Evolutionary conservation across 2,329 filamentous ascomycete genomes (phyloP).

Genomic region (Mycosphaerella sp.): DNA sequence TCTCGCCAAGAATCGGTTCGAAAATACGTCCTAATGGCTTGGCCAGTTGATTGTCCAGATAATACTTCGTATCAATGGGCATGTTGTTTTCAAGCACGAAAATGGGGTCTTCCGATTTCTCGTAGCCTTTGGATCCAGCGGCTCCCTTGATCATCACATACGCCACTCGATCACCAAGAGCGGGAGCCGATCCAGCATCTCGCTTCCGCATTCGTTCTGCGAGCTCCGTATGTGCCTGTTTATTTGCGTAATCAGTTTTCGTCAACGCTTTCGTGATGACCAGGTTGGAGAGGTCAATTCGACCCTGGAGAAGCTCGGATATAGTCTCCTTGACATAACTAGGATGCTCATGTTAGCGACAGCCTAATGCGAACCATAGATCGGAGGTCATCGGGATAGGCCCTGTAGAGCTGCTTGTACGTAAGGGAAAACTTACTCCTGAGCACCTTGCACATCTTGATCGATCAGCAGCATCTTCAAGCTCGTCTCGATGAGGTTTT

Average conservation of each 20-base stretch:
- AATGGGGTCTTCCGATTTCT: conserved; percentile 94
- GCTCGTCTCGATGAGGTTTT: conserved; percentile 96
- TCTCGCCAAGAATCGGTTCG: conserved; percentile 93
- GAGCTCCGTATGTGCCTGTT: conserved; percentile 93
- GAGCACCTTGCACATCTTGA: conserved; percentile 78
- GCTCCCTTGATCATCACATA: conserved; percentile 97
- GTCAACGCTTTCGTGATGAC: conserved; percentile 97
- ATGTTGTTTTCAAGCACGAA: conserved; percentile 97
- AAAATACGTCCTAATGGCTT: conserved; percentile 95
- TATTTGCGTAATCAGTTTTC: conserved; percentile 81
- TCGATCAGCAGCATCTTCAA: conserved; percentile 94
- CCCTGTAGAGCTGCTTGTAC: not conserved
- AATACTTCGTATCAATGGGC: conserved; percentile 97
- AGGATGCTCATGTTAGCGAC: conserved; percentile 36
- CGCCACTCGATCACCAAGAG: conserved; percentile 88
- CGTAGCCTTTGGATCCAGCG: conserved; percentile 86
- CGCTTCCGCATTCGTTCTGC: conserved; percentile 96
- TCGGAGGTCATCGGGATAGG: conserved; percentile 13
- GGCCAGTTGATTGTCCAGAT: conserved; percentile 94
- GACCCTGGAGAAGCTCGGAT: conserved; percentile 91
- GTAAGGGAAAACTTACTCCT: conserved; percentile 62
- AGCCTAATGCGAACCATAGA: not conserved
- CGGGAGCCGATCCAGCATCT: conserved; percentile 87
- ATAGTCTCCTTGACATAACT: conserved; percentile 97
- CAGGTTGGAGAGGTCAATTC: conserved; percentile 97